phyloP scores from a whole-genome alignment of 345 rosid genomes.

The Citropsis articulata region DNA sequence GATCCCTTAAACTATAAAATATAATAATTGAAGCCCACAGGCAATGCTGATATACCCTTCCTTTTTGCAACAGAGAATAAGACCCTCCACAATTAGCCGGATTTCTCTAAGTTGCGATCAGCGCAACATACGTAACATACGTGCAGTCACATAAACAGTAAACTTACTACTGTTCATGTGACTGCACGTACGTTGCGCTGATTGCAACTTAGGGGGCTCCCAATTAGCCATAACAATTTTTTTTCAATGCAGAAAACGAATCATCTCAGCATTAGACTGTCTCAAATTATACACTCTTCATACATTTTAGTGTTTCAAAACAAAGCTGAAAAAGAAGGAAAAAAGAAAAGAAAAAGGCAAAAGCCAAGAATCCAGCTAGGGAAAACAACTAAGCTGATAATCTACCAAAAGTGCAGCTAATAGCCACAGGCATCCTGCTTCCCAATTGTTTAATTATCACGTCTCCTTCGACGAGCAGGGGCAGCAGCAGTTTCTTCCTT shows the following conservation, averaged over 20 bases:
- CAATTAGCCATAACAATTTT: not conserved
- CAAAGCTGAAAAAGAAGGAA: not conserved
- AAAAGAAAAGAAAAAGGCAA: not conserved
- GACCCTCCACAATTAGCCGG: not conserved
- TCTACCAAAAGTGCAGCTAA: slow-evolving; percentile 28
- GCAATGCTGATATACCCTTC: not conserved
- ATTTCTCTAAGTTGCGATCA: too few species aligned
- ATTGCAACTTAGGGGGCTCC: too few species aligned
- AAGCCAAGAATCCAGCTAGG: slow-evolving; percentile 23
- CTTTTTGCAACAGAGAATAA: not conserved
- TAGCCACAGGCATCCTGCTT: not conserved
- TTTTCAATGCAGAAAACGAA: not conserved
- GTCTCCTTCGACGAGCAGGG: slow-evolving; percentile 61
- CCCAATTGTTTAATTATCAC: slow-evolving; percentile 37
- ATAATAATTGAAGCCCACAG: not conserved
- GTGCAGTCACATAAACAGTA: too few species aligned
- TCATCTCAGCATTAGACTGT: slow-evolving; percentile 12
- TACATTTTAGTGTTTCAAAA: slow-evolving; percentile 17
- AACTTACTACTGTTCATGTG: too few species aligned
- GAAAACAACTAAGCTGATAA: slow-evolving; percentile 19
- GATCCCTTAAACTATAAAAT: not conserved
- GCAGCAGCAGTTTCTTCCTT: slow-evolving; percentile 33
- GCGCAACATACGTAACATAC: too few species aligned
- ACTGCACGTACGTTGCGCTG: too few species aligned
- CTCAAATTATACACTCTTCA: slow-evolving; percentile 34